phyloP scores from a whole-genome alignment of 2,329 filamentous ascomycete genomes.

The Daldinia eschscholtzii region DNA sequence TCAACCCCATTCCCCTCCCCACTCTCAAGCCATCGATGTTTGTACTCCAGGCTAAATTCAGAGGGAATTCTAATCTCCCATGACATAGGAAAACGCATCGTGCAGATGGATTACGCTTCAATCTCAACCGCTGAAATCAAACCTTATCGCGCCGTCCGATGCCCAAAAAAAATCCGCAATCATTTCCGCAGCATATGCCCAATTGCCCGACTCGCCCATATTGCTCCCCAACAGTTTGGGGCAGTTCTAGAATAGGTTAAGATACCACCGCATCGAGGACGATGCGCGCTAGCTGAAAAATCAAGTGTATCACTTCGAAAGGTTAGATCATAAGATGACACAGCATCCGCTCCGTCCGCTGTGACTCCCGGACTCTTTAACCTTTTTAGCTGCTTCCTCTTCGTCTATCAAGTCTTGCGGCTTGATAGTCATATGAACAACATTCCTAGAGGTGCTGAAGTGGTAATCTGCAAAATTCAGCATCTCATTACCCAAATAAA shows the following conservation, averaged over 20 bases:
- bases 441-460: conserved; percentile 74
- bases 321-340: conserved; percentile 51
- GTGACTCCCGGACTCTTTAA: conserved; percentile 59
- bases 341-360: conserved; percentile 51
- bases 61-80: conserved; percentile 24
- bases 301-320: conserved; percentile 8
- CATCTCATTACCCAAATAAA: conserved; percentile 6
- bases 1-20: conserved; percentile 13
- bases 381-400: conserved; percentile 72
- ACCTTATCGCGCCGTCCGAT: conserved; percentile 41
- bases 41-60: conserved; percentile 22
- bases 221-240: conserved; percentile 19
- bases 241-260: conserved; percentile 35
- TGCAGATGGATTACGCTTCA: conserved; percentile 34
- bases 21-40: conserved; percentile 17
- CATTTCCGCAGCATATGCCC: conserved; percentile 39
- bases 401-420: conserved; percentile 80
- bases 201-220: conserved; percentile 31
- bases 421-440: conserved; percentile 83
- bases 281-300: conserved; percentile 22
- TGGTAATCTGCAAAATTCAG: conserved; percentile 67
- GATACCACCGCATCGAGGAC: conserved; percentile 36
- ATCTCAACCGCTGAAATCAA: conserved; percentile 33
- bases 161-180: conserved; percentile 37
- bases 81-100: conserved; percentile 24